Base-by-base conservation (phyloP, 129 eudicot species). In the Arctium minus region DNA sequence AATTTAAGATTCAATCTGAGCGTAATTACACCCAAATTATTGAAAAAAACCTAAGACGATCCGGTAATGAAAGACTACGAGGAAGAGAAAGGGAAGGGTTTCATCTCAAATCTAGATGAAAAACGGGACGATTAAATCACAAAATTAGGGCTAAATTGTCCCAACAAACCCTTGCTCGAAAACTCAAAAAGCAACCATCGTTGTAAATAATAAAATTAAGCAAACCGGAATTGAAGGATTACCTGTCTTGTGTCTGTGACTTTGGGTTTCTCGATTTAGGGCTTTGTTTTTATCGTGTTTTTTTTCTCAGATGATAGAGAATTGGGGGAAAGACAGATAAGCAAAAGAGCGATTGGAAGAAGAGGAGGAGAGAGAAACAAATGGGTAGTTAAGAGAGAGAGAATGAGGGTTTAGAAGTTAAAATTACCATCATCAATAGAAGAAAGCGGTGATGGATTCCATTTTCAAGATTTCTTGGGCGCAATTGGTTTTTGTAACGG, bases 161-260 rank as follows among this genome's bases (percentile, higher is more conserved):
- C 22, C 29, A 60, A 60, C 53, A 48, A 70, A 83, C 67, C 73
- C 78, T 33, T 76, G 17, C 4, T 75, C 35, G 65, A 36, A 83
- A 22, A 76, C 36, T 65, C 44, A 42, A 27, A 84, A 76, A 64
- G 11, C 12, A 37, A 42, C 32, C 38, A 76, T 17, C 30, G 40
- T 62, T 31, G 39, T 33, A 30, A 31, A 35, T 36, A 38, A 46
- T 40, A 3, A 67, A 50, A 37, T 13, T 48, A 71, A 68, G 4
- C 35, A 37, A 75, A 79, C 13, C 80, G 38, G 48, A 68, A 50
- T 72, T 81, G 79, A 81, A 84, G 86, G 90, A 74, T 80, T 85
- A 88, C 91, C 91, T 82, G 88, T 78, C 64, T 76, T 40, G 78
- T 74, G 77, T 78, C 33, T 86, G 77, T 82, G 68, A 46, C 9